Evolutionary conservation across 345 rosid species (phyloP).

Genomic region (Eucalyptus marginata): DNA sequence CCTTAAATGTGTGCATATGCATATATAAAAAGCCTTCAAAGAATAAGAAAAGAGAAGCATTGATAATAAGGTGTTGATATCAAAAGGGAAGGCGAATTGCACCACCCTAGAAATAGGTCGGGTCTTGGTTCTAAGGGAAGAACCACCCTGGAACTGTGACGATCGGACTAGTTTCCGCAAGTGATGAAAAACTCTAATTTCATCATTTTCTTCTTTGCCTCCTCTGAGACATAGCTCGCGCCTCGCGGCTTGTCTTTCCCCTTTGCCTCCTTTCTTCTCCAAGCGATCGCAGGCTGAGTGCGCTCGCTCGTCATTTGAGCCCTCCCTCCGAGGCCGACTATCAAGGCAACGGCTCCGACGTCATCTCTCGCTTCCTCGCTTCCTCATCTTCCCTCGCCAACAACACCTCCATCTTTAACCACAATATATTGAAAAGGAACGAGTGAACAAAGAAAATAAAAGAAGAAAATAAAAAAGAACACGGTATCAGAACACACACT

Average conservation of each 20-base stretch:
- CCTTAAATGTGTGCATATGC: not conserved
- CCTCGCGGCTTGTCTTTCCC: not conserved
- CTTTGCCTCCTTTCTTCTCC: not conserved
- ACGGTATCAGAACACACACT: no score
- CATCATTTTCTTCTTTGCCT: not conserved
- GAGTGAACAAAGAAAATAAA: no score
- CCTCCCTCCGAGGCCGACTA: not conserved
- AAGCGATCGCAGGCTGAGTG: no score
- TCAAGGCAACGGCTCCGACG: not conserved
- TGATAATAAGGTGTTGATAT: not conserved
- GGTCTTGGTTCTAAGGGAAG: no score
- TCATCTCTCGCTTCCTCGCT: not conserved
- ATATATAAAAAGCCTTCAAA: not conserved
- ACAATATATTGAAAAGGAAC: no score
- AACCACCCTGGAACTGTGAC: no score
- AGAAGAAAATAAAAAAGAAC: no score
- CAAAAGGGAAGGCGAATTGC: not conserved
- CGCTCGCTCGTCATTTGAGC: not conserved
- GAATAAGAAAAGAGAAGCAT: not conserved
- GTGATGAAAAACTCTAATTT: no score
- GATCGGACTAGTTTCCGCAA: no score
- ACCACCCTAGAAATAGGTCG: not conserved
- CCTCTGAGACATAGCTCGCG: not conserved
- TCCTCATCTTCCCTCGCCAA: not conserved
- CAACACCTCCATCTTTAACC: not conserved